Evolutionary conservation across 2,329 filamentous ascomycete genomes (phyloP), one percentile per base, ranked within the genome.

Genomic region (Colletotrichum chlorophyti): DNA sequence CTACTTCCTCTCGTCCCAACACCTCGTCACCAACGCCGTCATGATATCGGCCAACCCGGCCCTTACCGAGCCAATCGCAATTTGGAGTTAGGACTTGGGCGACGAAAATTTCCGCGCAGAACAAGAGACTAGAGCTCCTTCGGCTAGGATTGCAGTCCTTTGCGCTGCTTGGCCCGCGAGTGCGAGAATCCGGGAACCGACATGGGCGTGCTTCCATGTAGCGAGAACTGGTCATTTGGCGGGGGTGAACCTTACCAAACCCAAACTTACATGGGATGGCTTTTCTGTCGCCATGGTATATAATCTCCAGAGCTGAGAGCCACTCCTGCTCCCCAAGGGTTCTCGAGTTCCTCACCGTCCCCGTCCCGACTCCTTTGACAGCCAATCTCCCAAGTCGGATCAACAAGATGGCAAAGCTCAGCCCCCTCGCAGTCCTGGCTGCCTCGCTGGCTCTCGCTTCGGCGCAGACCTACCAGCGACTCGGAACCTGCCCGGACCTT

Each of bases 401-500:
- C 48, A 61, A 60, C 41, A 76, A 73, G 68, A 68, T 76, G 65
- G 69, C 69, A 64, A 77, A 72, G 67, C 61, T 76, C 64, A 72
- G 68, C 64, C 61, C 68, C 58, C 67, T 70, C 64, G 67, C 69
- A 63, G 66, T 69, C 60, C 61, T 75, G 40, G 70, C 65, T 61
- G 70, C 68, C 32, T 73, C 69, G 62, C 65, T 73, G 52, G 67
- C 77, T 40, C 68, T 70, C 50, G 80, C 76, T 63, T 76, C 77
- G 34, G 83, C 79, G 27, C 83, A 87, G 75, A 85, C 83, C 27
- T 87, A 78, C 72, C 84, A 83, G 71, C 78, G 84, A 47, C 76
- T 87, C 15, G 84, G 84, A 61, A 80, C 80, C 23, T 87, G 84
- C 68, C 83, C 83, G 9, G 76, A 76, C 31, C 77, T 87, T 17